Base-by-base conservation (phyloP, 768 basidiomycete genomes). In the Termitomyces bulborhizus region DNA sequence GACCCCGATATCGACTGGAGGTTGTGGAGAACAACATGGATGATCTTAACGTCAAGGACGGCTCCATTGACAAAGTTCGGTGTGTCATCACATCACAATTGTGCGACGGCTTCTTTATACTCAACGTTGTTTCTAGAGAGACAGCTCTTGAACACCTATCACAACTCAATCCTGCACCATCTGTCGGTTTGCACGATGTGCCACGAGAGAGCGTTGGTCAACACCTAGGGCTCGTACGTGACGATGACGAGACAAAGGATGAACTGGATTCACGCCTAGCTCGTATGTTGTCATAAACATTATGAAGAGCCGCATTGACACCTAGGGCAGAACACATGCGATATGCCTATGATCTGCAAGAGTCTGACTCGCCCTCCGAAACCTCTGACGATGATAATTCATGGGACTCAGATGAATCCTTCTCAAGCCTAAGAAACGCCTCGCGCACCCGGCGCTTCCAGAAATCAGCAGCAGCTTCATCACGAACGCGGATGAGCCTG, bases 21-120 rank as follows among this genome's bases (percentile, higher is more conserved):
- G 95, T 99, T 1, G 79, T 84, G 26, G 79, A 82, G 60, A 98
- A 88, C 63, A 98, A 98, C 65, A 92, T 96, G 89, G 94, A 97
- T 57, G 93, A 98, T 65, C 72, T 90, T 63, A 99, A 98, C 65
- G 70, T 87, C 56, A 82, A 81, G 60, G 88, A 95, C 59, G 81
- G 82, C 8, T 90, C 90, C 26, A 70, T 98, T 27, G 86, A 96
- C 53, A 77, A 77, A 63, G 87, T 95, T 53, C 81, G 87, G 86
- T 91, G 58, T 52, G 82, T 76, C 15, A 29, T 49, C 40, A 21
- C 21, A 21, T 21, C 29, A 24, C n/a, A 26, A 49, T 16, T 36
- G 26, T 31, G 34, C 1, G 13, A 34, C 4, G 11, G 12, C 37
- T 21, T 32, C 26, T 27, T 32, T 13, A 21, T 24, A 15, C 56